phyloP scores from a whole-genome alignment of 257 asterid species.

The Eustoma russellianum region DNA sequence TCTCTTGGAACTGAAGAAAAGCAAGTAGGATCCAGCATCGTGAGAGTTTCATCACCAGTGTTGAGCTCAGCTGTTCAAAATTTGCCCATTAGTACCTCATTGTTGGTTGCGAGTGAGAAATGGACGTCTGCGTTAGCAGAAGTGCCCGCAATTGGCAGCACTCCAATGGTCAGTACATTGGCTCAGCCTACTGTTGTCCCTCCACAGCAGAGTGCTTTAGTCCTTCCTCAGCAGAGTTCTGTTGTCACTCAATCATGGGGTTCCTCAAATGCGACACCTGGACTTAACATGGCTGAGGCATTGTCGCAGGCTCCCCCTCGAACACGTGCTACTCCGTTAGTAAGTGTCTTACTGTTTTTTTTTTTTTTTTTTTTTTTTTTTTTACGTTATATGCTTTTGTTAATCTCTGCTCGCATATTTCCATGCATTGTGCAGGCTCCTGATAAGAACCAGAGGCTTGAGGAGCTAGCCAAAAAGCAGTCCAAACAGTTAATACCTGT shows the following conservation, averaged over 20 bases:
- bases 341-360: constrained; percentile 11
- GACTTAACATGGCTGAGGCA: constrained; percentile 83
- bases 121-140: constrained; percentile 88
- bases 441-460: constrained; percentile 69
- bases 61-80: constrained; percentile 45
- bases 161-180: constrained; percentile 24
- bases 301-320: constrained; percentile 50
- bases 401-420: constrained; percentile 4
- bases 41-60: constrained; percentile 56
- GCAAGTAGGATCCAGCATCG: constrained; percentile 26
- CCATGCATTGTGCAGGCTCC: constrained; percentile 39
- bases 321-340: constrained; percentile 37
- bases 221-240: constrained; percentile 13
- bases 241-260: constrained; percentile 28
- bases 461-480: constrained; percentile 77
- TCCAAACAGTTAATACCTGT: constrained; percentile 74
- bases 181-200: constrained; percentile 7
- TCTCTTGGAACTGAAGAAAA: constrained; percentile 64
- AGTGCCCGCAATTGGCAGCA: constrained; percentile 47
- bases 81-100: constrained; percentile 48
- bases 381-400: neutral
- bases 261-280: constrained; percentile 19
- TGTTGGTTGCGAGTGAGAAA: constrained; percentile 55
- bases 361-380: too few species aligned
- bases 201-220: too few species aligned